Conservation (phyloP, 2,329 filamentous ascomycete genomes). For the Graphiopsis chlorocephala region DNA sequence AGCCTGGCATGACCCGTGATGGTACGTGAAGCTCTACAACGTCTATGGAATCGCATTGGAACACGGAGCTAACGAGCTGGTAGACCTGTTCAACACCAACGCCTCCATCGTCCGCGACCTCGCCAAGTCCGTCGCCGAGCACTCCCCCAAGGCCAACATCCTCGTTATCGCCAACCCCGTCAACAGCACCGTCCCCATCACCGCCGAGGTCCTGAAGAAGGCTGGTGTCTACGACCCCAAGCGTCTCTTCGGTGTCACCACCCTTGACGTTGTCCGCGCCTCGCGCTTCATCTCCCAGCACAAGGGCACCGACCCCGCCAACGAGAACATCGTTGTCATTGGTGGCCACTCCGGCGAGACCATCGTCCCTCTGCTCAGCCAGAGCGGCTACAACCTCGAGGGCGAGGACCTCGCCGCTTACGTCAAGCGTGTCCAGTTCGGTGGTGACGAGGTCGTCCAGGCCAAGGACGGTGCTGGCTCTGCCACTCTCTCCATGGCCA, state of each 20-base stretch:
- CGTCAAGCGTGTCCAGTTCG: conserved; percentile 94
- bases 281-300: conserved; percentile 96
- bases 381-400: conserved; percentile 83
- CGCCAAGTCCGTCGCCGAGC: conserved; percentile 87
- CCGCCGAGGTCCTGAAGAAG: conserved; percentile 93
- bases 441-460: conserved; percentile 98
- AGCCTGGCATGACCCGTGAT: conserved; percentile 99
- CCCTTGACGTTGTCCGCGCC: conserved; percentile 96
- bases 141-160: conserved; percentile 87
- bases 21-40: conserved; percentile 44
- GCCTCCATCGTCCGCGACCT: conserved; percentile 98
- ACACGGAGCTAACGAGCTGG: neutral
- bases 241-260: conserved; percentile 98
- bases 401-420: conserved; percentile 73
- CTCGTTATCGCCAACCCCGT: conserved; percentile 98
- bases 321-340: conserved; percentile 93
- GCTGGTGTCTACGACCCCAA: conserved; percentile 97
- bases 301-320: conserved; percentile 83
- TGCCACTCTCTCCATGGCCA: conserved; percentile 97
- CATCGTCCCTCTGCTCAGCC: conserved; percentile 96
- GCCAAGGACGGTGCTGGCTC: conserved; percentile 98
- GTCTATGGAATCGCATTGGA: neutral
- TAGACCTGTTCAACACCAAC: conserved; percentile 99
- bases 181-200: conserved; percentile 99
- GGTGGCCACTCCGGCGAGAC: conserved; percentile 97